Percentiles rank a stretch among this genome's conserved stretches.
These are phyloP conservation scores for Hymenoscyphus albidus DNA, from an alignment of 2,329 filamentous ascomycete species.

Conservation along the genomic window DNA sequence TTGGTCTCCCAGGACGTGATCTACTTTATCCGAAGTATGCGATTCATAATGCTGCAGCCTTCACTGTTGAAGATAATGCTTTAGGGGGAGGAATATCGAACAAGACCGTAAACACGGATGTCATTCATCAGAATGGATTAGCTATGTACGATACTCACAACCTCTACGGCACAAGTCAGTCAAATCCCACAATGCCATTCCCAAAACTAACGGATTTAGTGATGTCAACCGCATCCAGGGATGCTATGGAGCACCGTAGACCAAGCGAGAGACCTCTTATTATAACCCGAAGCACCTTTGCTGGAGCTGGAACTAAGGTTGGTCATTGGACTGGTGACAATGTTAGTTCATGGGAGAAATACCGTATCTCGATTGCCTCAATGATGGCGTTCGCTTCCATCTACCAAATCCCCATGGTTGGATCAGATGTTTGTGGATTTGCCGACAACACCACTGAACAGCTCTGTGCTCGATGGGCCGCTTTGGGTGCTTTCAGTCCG, in stretches of 20 bases:
- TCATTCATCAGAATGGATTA: conserved; percentile 64
- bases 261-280: conserved; percentile 63
- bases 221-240: conserved; percentile 65
- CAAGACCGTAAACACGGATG: conserved; percentile 62
- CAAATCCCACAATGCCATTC: conserved; percentile 2
- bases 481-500: conserved; percentile 67
- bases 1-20: conserved; percentile 60
- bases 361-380: conserved; percentile 54
- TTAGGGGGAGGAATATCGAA: conserved; percentile 47
- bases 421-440: conserved; percentile 76
- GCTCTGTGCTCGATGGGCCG: conserved; percentile 73
- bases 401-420: conserved; percentile 66
- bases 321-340: conserved; percentile 61
- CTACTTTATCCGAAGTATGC: conserved; percentile 61
- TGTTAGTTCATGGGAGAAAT: conserved; percentile 54
- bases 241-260: conserved; percentile 63
- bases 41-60: conserved; percentile 59
- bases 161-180: conserved; percentile 61
- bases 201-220: conserved; percentile 37
- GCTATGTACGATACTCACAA: conserved; percentile 75
- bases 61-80: conserved; percentile 41
- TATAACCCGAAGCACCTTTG: conserved; percentile 73
- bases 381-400: conserved; percentile 60
- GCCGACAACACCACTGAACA: conserved; percentile 61
- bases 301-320: conserved; percentile 64